Evolutionary conservation across 495 filamentous ascomycete species (phyloP), one percentile per base, ranked within the genome.

Genomic region (Diplogelasinospora grovesii): DNA sequence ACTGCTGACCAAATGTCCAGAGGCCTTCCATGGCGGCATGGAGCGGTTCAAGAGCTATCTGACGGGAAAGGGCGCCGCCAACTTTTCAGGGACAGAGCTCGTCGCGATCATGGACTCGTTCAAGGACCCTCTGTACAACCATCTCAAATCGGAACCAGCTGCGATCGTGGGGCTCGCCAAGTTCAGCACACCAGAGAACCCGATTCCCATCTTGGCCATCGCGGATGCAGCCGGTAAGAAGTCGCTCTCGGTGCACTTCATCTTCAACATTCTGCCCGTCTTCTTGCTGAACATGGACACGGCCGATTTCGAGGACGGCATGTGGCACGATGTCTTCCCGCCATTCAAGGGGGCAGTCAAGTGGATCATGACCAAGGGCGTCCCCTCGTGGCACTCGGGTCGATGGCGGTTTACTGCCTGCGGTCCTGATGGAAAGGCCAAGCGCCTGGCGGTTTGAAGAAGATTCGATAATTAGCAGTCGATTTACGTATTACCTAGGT

Each of bases 251-350:
- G 34, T 50, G 7, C 27, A 28, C 5, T 50, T 61, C 25, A 8
- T 52, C 14, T 52, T 55, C 35, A 51, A 60, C 30, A 33, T 41
- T n/a, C 39, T 68, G 19, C 61, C 60, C 11, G 58, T 65, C 31
- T 62, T 68, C 25, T 46, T 66, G 13, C 47, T 64, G 14, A 66
- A 68, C 31, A 47, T 65, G 22, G 63, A 65, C 39, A 33, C 46
- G 19, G 32, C 29, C 2, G 53, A 48, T 0, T 65, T 53, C 41
- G 61, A 66, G 41, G 63, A 54, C 15, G 63, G 65, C 13, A 49
- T 60, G 45, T 64, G 63, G 61, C 28, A 43, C 16, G 38, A 26
- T 15, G 41, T 43, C 19, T 50, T 46, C 22, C 51, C 47, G 3
- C 47, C 46, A 5, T 30, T 50, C 11, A 34, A 41, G 3, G 43